Base-by-base conservation (phyloP, 257 asterid species). In the Datura wrightii region DNA sequence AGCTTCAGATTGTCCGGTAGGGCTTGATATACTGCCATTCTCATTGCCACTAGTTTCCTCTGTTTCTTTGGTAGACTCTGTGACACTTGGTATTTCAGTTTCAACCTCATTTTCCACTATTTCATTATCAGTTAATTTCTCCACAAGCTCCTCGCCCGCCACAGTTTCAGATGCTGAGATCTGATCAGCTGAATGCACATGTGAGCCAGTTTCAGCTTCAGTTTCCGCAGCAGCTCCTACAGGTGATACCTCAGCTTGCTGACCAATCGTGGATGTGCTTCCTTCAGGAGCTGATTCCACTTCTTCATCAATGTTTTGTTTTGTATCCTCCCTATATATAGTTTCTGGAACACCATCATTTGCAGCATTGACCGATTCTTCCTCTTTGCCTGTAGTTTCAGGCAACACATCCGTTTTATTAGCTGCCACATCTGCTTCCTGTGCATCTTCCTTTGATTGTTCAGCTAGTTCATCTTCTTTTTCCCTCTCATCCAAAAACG, bases 401-500 rank as follows among this genome's bases (percentile, higher is more conserved):
- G 91, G 66, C 59, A 66, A 50, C 59, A 71, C 79, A 9, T 65
- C 79, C 11, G 52, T 55, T 56, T 34, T 82, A 82, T 24, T 66
- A 63, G 79, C 44, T 11, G n/a, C 52, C 53, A 37, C 63, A 15
- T 37, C 83, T 82, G 59, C 83, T 81, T 58, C 48, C 39, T 55
- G 53, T 5, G 7, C 31, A 79, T 63, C 60, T 74, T 80, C 84
- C 60, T 84, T 83, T 10, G 80, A 24, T 54, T 58, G 82, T 79
- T 87, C 93, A 79, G 83, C 86, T 60, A 60, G 81, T 67, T 87
- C 85, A 39, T 88, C 87, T 84, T 88, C 92, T 34, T 89, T 92
- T 83, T 87, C 90, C 82, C 89, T 90, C 85, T 93, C 91, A 66
- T 93, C 98, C 80, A 97, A 84, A 88, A 95, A 97, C 6, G 92